These are phyloP conservation scores for Erythrobasidium yunnanense DNA, from an alignment of 768 basidiomycete species.

Conservation along the genomic window DNA sequence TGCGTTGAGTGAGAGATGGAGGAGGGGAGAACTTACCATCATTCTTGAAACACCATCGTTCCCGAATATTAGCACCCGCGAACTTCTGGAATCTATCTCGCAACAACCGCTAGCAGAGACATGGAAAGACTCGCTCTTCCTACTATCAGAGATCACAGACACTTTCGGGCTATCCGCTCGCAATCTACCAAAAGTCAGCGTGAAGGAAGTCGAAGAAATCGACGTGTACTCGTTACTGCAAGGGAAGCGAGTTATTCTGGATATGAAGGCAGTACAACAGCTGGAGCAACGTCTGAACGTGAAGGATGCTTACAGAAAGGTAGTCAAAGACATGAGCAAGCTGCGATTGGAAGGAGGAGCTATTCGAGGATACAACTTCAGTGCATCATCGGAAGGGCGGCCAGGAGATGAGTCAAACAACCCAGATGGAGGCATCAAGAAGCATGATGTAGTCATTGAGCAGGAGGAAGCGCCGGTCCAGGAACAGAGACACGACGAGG, in stretches of 20 bases:
- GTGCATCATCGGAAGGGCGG: neutral
- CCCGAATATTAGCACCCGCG: slow-evolving; percentile 14
- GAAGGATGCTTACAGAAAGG: neutral
- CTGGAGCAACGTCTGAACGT: slow-evolving; percentile 7
- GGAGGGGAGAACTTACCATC: slow-evolving; percentile 7
- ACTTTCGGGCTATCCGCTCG: slow-evolving; percentile 13
- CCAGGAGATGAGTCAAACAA: neutral
- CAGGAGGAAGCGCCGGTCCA: neutral
- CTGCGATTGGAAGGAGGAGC: neutral
- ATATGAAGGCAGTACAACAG: neutral
- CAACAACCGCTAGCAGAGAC: neutral
- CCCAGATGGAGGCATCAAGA: neutral
- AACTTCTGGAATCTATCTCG: neutral
- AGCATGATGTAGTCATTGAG: neutral
- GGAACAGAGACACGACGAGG: neutral
- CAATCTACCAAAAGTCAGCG: neutral
- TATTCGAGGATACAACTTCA: neutral
- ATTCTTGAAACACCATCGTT: slow-evolving; percentile 5
- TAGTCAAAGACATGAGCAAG: neutral
- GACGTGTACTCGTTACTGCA: slow-evolving; percentile 17
- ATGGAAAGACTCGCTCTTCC: slow-evolving; percentile 14
- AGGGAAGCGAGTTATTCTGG: slow-evolving; percentile 16
- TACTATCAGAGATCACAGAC: neutral
- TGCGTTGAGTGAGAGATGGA: slow-evolving; percentile 14
- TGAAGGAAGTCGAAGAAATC: neutral